Evolutionary conservation across 2,329 filamentous ascomycete species (phyloP).

Genomic region (Colletotrichum kahawae): DNA sequence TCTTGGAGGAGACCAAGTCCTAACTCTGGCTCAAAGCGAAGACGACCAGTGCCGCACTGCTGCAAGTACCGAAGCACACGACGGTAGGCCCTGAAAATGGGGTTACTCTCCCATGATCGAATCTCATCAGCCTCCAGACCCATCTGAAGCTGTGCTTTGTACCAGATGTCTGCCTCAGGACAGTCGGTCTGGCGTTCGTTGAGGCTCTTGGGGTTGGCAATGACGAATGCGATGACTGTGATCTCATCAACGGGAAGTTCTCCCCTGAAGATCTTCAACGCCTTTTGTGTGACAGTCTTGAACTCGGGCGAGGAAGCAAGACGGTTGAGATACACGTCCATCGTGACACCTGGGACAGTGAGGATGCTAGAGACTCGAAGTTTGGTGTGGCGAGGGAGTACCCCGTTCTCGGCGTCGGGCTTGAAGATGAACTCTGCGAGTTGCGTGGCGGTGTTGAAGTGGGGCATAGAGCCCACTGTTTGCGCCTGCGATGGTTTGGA

Average conservation of each 20-base stretch:
- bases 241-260: background rate
- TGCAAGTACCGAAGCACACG: background rate
- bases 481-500: background rate
- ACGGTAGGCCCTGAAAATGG: background rate
- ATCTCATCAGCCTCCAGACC: background rate
- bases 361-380: background rate
- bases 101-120: background rate
- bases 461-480: background rate
- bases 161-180: background rate
- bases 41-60: background rate
- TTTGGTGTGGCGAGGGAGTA: background rate
- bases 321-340: background rate
- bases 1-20: background rate
- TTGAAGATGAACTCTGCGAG: background rate
- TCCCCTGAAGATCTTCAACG: background rate
- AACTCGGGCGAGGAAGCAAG: background rate
- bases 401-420: background rate
- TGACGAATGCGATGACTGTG: background rate
- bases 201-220: background rate
- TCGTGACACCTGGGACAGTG: background rate
- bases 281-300: background rate
- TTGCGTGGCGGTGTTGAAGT: background rate
- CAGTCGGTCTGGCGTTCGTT: background rate
- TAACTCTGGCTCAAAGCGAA: background rate
- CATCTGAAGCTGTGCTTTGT: background rate